Evolutionary conservation across 805 yeast species (phyloP), one percentile per base, ranked within the genome.

Genomic region (Metschnikowia gelsemii): DNA sequence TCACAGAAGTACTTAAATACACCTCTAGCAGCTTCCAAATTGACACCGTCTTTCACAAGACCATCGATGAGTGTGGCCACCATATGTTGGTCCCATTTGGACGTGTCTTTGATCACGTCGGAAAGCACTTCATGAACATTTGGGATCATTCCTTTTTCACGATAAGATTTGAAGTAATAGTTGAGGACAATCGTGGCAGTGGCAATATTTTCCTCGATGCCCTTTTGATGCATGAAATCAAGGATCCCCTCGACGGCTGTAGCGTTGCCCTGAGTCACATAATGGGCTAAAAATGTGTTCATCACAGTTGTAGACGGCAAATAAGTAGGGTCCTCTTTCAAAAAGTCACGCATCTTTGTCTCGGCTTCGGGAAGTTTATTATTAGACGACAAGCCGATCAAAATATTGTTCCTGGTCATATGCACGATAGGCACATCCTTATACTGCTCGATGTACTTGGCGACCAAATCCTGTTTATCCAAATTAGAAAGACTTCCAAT

Each of bases 181-280:
- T 82, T 80, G 39, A 82, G 68, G 18, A 82, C 62, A 25, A 76
- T 72, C 3, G 89, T 75, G 60, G 78, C 78, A 2, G 90, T 82
- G 13, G 79, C 79, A 33, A 79, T 68, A 56, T 80, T 86, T 20
- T 84, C 83, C 26, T 66, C 53, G 18, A 82, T 58, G 3, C 63
- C 56, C 19, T 63, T 43, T 23, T 57, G 57, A 28, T 54, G 56
- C 78, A 81, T 73, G 43, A 65, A 64, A 24, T 70, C 45, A 20
- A 66, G 63, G 30, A 83, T 59, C 11, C 77, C 64, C n/a, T 65
- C 68, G n/a, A 66, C 64, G 3, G 82, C 82, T 34, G 67, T 66
- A 22, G 64, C 69, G 45, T 78, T 67, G 29, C 67, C 63, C 6
- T 40, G 44, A 26, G 64, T 62, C 14, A 75, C 63, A 40, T 76